Base-by-base conservation (phyloP, 805 yeast genomes). In the Lipomyces sp. region DNA sequence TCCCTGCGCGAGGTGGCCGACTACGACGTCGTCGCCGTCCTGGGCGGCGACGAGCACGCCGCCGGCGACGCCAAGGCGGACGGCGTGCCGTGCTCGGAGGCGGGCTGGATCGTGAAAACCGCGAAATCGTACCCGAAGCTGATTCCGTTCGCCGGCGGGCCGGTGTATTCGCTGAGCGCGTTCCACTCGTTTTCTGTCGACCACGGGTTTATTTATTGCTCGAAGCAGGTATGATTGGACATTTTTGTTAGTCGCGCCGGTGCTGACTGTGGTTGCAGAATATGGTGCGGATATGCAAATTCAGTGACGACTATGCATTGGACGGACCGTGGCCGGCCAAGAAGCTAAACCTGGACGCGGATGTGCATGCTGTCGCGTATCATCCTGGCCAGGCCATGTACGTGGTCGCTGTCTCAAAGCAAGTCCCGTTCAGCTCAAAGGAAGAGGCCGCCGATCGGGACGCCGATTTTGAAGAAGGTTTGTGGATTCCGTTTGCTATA, bases 371-470 rank as follows among this genome's bases (percentile, higher is more conserved):
- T 19, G 70, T 90, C 3, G 72, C 86, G 0, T 90, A 80, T 62
- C 93, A 87, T 67, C 84, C 82, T 57, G 67, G 73, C 4, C 75
- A 88, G 0, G 73, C 80, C 53, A 76, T 86, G 13, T 82, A 76
- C 60, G 72, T 84, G 4, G 72, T 84, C 0, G 80, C 91, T 0
- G 80, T 86, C 0, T 70, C 79, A 42, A 72, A 70, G 24, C 79
- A 79, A 33, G 73, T 79, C 22, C 82, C 81, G 1, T 90, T 80
- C 61, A 69, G 74, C 33, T 81, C 87, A 16, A 65, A 80, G 14
- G 95, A 86, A 61, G 95, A 86, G 62, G 95, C 86, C 54, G 88
- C 81, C 2, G 74, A 74, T 21, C 75, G 74, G 1, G 71, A 84
- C 39, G 79, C 79, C 8, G 95, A 91, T 26, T 6, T 26, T 0